A percentile compares a stretch with the other conserved stretches of the same genome.
These are phyloP conservation scores for Elymus sibiricus DNA, from an alignment of 176 grass and related monocot species.

Conservation along the genomic window DNA sequence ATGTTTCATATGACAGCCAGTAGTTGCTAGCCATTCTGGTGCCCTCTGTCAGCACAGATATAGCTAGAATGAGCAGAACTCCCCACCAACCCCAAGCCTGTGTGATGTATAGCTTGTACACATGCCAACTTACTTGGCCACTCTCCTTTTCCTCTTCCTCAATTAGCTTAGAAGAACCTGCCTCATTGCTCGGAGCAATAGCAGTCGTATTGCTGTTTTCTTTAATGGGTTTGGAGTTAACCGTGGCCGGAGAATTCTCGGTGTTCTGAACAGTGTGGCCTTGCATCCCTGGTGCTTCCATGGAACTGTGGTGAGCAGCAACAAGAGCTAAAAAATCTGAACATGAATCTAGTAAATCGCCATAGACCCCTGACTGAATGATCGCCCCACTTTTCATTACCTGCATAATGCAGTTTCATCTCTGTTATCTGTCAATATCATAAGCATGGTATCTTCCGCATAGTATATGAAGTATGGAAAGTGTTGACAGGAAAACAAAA, in stretches of 20 bases:
- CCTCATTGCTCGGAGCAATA: conserved; percentile 34
- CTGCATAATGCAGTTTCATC: conserved; percentile 35
- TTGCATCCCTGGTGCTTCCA: conserved; percentile 58
- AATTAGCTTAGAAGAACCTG: conserved; percentile 62
- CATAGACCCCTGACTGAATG: conserved; percentile 65
- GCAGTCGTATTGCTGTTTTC: neutral
- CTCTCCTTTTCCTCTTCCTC: conserved; percentile 80
- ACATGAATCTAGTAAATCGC: conserved; percentile 49
- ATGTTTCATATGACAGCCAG: conserved; percentile 92
- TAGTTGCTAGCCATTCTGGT: conserved; percentile 84
- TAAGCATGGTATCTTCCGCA: neutral
- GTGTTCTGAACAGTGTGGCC: conserved; percentile 21
- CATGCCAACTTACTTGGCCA: conserved; percentile 66
- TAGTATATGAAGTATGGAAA: neutral
- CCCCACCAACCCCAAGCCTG: conserved; percentile 96
- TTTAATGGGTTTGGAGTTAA: conserved; percentile 8
- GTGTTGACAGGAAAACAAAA: neutral
- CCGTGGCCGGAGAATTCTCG: neutral
- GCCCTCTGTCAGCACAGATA: conserved; percentile 51
- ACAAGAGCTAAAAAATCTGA: conserved; percentile 74
- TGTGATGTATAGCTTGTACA: conserved; percentile 80
- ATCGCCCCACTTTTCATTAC: conserved; percentile 76
- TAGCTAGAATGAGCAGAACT: conserved; percentile 22
- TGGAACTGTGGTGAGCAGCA: conserved; percentile 90
- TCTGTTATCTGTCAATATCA: neutral